Evolutionary conservation across 2,329 filamentous ascomycete genomes (phyloP).

Genomic region (Domatiomyces catenatus): DNA sequence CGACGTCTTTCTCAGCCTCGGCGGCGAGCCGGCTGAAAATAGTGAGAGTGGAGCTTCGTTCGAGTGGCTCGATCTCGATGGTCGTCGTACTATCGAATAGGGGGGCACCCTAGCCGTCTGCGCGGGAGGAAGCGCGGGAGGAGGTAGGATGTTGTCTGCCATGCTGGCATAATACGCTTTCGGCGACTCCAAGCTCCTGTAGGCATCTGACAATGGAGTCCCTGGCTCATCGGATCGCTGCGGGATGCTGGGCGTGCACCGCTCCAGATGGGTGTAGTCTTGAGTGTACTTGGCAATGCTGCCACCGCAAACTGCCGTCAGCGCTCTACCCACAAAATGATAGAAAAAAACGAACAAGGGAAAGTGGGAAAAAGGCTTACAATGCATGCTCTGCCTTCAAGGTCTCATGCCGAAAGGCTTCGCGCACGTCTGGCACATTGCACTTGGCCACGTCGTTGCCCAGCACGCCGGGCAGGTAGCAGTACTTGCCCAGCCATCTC

Average conservation of each 20-base stretch:
- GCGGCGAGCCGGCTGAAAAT: constrained; percentile 6
- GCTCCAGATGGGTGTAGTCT: constrained; percentile 15
- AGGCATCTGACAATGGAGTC: constrained; percentile 11
- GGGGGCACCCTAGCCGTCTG: constrained; percentile 9
- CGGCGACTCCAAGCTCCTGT: constrained; percentile 11
- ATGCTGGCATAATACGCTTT: constrained; percentile 17
- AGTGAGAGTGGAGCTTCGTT: constrained; percentile 3
- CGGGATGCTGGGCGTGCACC: constrained; percentile 15
- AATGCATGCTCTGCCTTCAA: constrained; percentile 68
- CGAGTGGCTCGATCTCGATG: constrained; percentile 5
- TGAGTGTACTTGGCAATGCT: constrained; percentile 16
- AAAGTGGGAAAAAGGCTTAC: constrained; percentile 33
- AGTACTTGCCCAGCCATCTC: constrained; percentile 74
- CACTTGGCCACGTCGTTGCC: constrained; percentile 93
- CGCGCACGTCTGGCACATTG: constrained; percentile 84
- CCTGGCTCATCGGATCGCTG: constrained; percentile 7
- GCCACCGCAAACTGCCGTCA: not conserved
- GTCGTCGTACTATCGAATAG: constrained; percentile 2
- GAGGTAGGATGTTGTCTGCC: constrained; percentile 3
- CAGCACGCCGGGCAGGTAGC: constrained; percentile 57
- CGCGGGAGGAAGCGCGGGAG: constrained; percentile 9
- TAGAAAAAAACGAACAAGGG: not conserved
- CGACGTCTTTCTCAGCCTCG: constrained; percentile 10
- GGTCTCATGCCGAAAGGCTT: constrained; percentile 79
- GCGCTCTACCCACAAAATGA: not conserved